Evolutionary conservation across 1,284 basidiomycete genomes (phyloP).

Genomic region (Puccinia coronata): DNA sequence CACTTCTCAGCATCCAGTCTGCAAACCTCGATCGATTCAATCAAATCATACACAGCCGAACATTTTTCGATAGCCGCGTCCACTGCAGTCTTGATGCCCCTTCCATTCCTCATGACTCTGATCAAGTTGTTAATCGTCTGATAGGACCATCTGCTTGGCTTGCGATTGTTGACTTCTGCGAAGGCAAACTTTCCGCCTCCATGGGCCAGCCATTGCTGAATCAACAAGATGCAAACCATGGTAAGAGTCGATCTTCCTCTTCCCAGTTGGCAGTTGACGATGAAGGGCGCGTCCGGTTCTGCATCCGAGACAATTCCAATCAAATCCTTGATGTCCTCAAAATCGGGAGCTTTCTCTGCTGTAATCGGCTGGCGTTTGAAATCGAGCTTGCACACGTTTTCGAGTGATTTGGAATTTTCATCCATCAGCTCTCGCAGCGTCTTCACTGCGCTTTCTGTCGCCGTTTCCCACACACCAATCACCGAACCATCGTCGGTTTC

Average conservation of each 20-base stretch:
- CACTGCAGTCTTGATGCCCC: constrained; percentile 71
- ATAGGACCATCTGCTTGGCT: constrained; percentile 51
- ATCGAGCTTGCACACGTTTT: constrained; percentile 52
- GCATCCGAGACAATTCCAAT: constrained; percentile 80
- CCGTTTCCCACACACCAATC: constrained; percentile 93
- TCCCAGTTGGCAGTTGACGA: constrained; percentile 95
- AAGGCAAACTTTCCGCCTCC: constrained; percentile 52
- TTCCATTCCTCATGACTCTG: constrained; percentile 86
- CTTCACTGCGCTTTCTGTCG: constrained; percentile 68
- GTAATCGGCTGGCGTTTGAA: constrained; percentile 59
- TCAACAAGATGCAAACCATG: constrained; percentile 81
- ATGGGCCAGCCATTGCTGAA: constrained; percentile 75
- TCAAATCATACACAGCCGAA: constrained; percentile 55
- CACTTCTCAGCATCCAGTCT: constrained; percentile 18
- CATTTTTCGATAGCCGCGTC: constrained; percentile 56
- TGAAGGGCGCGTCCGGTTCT: constrained; percentile 75
- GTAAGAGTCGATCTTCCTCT: constrained; percentile 89
- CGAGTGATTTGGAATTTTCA: constrained; percentile 60
- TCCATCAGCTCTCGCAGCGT: constrained; percentile 91
- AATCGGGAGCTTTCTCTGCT: constrained; percentile 58
- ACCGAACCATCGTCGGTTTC: constrained; percentile 86
- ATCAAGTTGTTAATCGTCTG: constrained; percentile 76
- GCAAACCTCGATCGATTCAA: constrained; percentile 55
- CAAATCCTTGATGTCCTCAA: constrained; percentile 62
- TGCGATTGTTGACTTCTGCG: constrained; percentile 37